Base-by-base conservation (phyloP, 176 grass and related monocot species). In the Alloteropsis semialata region DNA sequence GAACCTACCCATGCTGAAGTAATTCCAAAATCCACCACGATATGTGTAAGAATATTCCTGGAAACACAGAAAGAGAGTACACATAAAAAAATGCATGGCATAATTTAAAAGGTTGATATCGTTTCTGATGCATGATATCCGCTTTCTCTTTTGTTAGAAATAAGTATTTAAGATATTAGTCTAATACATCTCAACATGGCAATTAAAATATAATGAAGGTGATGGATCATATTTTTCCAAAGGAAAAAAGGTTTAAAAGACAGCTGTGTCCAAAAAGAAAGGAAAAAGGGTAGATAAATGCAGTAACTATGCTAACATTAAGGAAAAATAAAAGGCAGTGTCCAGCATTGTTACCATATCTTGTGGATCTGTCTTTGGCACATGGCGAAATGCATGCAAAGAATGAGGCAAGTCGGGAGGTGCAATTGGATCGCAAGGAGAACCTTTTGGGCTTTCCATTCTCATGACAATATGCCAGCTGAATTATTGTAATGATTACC, bases 391-490 rank as follows among this genome's bases (percentile, higher is more conserved):
- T 45, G 62, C 80, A 81, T 92, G 90, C 85, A 98, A 66, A 17
- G 96, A 93, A 81, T 91, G 92, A 62, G 90, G 96, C 72, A 98
- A 86, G 36, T 98, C 96, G 0, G 82, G 81, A 81, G 87, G 89
- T 84, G 82, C 76, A 62, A 98, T 86, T 65, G 88, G 87, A 84
- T 98, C 82, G 42, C 78, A 93, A 28, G 84, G 59, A 82, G 68
- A 87, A 75, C 78, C 79, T 84, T 91, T 94, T 64, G 89, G 79
- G 76, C 60, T 56, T 81, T 82, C 77, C 92, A 95, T 98, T 81
- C 82, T 98, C 96, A 98, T 98, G 81, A 84, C 84, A 82, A 93
- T 91, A 86, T 93, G 86, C 96, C 96, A 98, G 72, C 96, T 98
- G 84, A 89, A 85, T 77, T 66, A 80, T 84, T 77, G 62, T 65